Base-by-base conservation (phyloP, 495 filamentous ascomycete genomes). In the Terfezia claveryi region DNA sequence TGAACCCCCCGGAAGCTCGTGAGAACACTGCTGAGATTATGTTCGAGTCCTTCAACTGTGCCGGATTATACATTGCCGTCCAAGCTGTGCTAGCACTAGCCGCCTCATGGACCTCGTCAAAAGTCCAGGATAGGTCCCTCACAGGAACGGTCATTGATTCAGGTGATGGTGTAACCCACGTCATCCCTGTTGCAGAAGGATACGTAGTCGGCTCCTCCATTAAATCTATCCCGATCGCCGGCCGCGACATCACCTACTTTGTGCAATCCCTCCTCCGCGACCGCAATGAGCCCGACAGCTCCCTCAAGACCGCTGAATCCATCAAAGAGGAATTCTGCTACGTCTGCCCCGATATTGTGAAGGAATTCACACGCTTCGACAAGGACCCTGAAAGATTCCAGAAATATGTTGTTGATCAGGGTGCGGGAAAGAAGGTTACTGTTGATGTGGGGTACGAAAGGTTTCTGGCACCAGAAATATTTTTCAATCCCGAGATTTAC, bases 21-120 rank as follows among this genome's bases (percentile, higher is more conserved):
- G 91, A 98, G 68, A 95, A 95, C 68, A 96, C 91, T 20, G 91
- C 91, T 68, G 91, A 98, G 68, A 96, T 98, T 70, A 94, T 98
- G 82, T 98, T 98, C 72, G 91, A 98, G 66, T 94, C 89, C 16
- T 98, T 96, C 74, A 98, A 98, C 69, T 96, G 91, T 70, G 88
- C 91, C 55, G 91, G 91, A 68, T 81, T 98, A 41, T 98, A 98
- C 70, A 98, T 98, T 62, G 91, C 92, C 46, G 91, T 98, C 10
- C 91, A 98, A 71, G 91, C 91, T 12, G 91, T 98, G 20, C 80
- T 98, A 52, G 91, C 91, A 12, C 79, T 98, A 37, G 91, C 91
- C 37, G 91, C 91, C 8, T 95, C 89, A 14, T 98, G 92, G 91
- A 96, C 92, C 23, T 94, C 86, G 44, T 89, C 87, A 23, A 98